A percentile compares a stretch with the other conserved stretches of the same genome.
Conservation (phyloP, 352 stramenopile species). For the Phytophthora vignae region DNA sequence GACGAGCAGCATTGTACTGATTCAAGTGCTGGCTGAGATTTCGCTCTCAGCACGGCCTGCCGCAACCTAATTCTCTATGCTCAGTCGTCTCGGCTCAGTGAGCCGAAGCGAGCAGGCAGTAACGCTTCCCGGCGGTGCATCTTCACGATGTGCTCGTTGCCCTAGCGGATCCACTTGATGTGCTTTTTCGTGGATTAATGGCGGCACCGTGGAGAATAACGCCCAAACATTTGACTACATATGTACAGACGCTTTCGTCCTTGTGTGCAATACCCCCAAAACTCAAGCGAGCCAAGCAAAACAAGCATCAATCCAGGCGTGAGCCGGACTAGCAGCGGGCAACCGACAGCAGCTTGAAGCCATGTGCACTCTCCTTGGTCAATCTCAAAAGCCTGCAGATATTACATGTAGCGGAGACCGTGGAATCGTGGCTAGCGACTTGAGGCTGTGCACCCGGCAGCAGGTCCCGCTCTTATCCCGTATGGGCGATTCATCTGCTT, state of each 20-base stretch:
- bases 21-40: neutral
- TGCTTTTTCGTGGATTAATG: conserved; percentile 10
- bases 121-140: conserved; percentile 21
- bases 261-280: neutral
- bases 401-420: neutral
- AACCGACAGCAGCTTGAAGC: neutral
- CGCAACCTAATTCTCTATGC: neutral
- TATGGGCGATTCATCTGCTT: conserved; percentile 33
- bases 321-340: conserved; percentile 14
- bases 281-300: neutral
- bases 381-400: neutral
- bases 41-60: neutral
- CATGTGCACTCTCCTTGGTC: neutral
- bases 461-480: conserved; percentile 10
- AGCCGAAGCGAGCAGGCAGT: conserved; percentile 13
- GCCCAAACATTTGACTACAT: neutral
- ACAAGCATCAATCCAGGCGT: neutral
- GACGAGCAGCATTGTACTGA: conserved; percentile 9
- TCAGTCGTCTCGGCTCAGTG: neutral
- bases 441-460: conserved; percentile 15
- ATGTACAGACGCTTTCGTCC: conserved; percentile 11
- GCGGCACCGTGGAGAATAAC: conserved; percentile 12
- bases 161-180: conserved; percentile 4
- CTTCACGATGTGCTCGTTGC: conserved; percentile 12
- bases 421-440: neutral